Evolutionary conservation across 2,329 filamentous ascomycete genomes (phyloP), one percentile per base, ranked within the genome.

Genomic region (Aspergillus luchuensis): DNA sequence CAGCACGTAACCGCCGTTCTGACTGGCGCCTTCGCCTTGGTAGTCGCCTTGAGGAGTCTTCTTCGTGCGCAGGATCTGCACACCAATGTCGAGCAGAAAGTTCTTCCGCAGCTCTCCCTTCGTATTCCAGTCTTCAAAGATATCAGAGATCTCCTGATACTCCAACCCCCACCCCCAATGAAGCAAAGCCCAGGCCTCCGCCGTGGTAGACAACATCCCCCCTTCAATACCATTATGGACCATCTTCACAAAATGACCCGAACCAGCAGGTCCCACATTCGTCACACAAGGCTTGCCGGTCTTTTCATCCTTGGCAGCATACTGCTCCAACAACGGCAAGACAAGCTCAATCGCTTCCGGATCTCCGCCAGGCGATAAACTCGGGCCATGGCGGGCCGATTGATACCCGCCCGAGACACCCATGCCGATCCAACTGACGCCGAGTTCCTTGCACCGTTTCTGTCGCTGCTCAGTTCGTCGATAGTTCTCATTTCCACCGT

Each of bases 221-320:
- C 90, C 87, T 70, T 91, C 88, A 62, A 91, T 90, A 1, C 88
- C 88, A 64, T 91, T 90, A 71, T 91, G 89, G 4, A 90, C 82
- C 87, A 91, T 91, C 78, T 91, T 91, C 43, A 90, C 87, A 68
- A 88, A 91, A 71, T 91, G 88, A 0, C 89, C 89, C 1, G 84
- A 82, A 1, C 88, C 88, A 0, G 84, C 84, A 2, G 84, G 82
- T 0, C 89, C 88, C 50, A 88, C 80, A 25, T 81, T 79, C 0
- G 78, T 83, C 0, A 89, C 86, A 66, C 88, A 91, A 0, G 87
- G 81, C 10, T 79, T 81, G 0, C 85, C 85, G 4, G 84, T 77
- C 60, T 73, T 74, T 38, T 77, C 76, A 58, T 88, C 87, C 67
- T 88, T 89, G 1, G 88, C 88, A 0, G 88, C 84, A 49, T 89